Base-by-base conservation (phyloP, 1,284 basidiomycete genomes). In the Meira nashicola region DNA sequence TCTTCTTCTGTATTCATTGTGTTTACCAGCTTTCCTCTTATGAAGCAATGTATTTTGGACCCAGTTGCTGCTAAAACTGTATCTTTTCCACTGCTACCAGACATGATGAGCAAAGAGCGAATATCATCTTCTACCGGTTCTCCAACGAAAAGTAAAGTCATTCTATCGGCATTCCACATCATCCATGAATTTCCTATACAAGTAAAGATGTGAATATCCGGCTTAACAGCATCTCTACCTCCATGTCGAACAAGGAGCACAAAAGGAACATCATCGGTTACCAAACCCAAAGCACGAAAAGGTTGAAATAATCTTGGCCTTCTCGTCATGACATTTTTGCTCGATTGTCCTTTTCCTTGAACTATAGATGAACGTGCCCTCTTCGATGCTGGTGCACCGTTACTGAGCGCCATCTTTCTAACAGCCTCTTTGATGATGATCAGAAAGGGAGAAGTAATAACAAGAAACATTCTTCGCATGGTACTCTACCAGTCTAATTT, bases 91-190 rank as follows among this genome's bases (percentile, higher is more conserved):
- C 50, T 33, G 14, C 17, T 38, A 17, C 50, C 50, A 17, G 17
- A n/a, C 19, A 67, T 64, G 39, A 69, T 59, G 8, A 84, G 84
- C 71, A 98, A 81, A 63, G 84, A 86, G 2, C 86, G 83, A 66
- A 98, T 93, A 37, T 84, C 83, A 19, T 86, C 83, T 9, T 83
- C 83, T 12, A 86, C 83, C 73, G 93, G 88, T 9, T 90, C 87
- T 88, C 93, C 92, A 61, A 95, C 91, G 77, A 98, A 97, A 49
- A 97, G 82, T 50, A 98, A 81, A 15, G 84, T 85, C 89, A 98
- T 92, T 80, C 88, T 90, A 38, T 87, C 89, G 12, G 91, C 92
- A 74, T 96, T 92, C 94, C 94, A 98, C 79, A 97, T 83, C 19
- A 91, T 89, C 94, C 94, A 98, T 68, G 89, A 87, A 64, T 83